These are phyloP conservation scores for Posidonia australis DNA, from an alignment of 106 monocot genomes.

Conservation along the genomic window DNA sequence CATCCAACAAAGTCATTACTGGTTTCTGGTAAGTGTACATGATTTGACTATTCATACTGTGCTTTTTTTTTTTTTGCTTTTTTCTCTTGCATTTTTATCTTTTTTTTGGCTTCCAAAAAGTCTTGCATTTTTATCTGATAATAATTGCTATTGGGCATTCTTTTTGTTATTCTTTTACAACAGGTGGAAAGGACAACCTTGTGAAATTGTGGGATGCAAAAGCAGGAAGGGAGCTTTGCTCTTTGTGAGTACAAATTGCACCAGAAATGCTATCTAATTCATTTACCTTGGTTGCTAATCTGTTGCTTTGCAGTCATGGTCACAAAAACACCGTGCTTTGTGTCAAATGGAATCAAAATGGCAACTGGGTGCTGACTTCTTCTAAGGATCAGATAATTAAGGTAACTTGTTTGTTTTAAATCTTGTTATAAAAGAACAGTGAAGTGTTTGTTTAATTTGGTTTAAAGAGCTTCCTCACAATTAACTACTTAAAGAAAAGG, in stretches of 20 bases:
- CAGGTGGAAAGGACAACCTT: conserved; percentile 99
- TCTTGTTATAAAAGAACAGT: background rate
- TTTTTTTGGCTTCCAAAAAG: background rate
- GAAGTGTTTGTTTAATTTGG: too few relatives aligned
- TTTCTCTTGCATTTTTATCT: background rate
- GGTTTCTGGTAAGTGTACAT: conserved; percentile 55
- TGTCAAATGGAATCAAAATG: conserved; percentile 99
- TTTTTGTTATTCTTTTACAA: conserved; percentile 5
- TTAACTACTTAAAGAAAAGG: too few relatives aligned
- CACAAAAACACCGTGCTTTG: conserved; percentile 96
- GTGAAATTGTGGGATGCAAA: conserved; percentile 99
- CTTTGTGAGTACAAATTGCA: conserved; percentile 45
- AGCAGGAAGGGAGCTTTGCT: conserved; percentile 74
- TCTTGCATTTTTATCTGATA: background rate
- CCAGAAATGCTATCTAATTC: background rate
- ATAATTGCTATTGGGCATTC: background rate
- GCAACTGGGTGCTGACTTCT: conserved; percentile 93
- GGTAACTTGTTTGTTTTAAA: conserved; percentile 29
- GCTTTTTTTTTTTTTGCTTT: background rate
- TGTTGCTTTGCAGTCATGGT: conserved; percentile 65
- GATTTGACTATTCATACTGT: background rate
- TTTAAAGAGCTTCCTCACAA: too few relatives aligned
- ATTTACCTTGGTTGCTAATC: background rate
- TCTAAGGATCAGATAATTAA: conserved; percentile 97
- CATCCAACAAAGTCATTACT: conserved; percentile 90